Conservation (phyloP, 163 green algal species). For the Chlorella variabilis region DNA sequence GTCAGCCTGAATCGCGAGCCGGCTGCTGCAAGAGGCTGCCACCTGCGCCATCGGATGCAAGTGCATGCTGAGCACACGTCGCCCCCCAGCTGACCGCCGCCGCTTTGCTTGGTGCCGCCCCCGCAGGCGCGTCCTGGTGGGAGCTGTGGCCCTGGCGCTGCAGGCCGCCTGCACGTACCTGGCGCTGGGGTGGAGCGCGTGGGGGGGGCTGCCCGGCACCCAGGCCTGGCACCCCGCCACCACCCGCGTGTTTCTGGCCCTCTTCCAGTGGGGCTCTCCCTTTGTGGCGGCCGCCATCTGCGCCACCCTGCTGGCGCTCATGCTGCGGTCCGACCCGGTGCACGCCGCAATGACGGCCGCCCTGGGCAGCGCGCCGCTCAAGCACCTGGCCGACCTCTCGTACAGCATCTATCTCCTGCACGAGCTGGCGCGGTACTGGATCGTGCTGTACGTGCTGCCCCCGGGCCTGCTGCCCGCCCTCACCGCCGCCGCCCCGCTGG, state of each 20-base stretch:
- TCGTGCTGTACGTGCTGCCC: too few species aligned
- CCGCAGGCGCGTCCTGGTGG: neutral
- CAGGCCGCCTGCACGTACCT: neutral
- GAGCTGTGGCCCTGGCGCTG: neutral
- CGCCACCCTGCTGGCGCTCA: neutral
- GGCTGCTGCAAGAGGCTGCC: neutral
- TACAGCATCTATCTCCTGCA: slow-evolving; percentile 7
- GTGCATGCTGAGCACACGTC: too few species aligned
- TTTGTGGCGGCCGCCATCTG: neutral
- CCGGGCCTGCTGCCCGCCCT: too few species aligned
- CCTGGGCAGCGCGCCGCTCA: neutral
- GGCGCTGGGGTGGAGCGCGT: neutral
- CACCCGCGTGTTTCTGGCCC: neutral
- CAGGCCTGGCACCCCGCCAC: neutral
- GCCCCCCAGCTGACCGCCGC: too few species aligned
- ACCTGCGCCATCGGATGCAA: too few species aligned
- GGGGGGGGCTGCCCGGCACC: neutral
- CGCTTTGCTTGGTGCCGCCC: too few species aligned
- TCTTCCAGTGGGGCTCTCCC: neutral
- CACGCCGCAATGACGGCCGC: neutral
- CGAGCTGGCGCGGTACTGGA: slow-evolving; percentile 1
- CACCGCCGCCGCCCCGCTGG: too few species aligned
- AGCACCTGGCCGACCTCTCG: neutral
- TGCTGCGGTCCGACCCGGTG: slow-evolving; percentile 5
- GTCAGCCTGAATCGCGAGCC: too few species aligned